Conservation (phyloP, 257 asterid genomes). For the Henckelia pumila region DNA sequence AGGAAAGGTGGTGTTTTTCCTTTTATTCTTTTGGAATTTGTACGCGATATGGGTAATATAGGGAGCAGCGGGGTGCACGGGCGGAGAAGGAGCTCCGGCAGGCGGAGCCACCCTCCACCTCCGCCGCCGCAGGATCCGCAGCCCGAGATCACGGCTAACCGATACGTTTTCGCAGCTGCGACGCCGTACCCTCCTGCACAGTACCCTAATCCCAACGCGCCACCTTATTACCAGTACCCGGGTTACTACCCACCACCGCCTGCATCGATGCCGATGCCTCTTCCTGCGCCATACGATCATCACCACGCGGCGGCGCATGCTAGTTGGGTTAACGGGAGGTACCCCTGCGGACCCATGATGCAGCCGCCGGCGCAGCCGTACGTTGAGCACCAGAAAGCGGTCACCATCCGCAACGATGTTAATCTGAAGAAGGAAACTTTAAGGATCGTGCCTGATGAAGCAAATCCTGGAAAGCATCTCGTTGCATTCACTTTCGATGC, state of each 20-base stretch:
- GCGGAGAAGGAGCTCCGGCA: conserved; percentile 58
- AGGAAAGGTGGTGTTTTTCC: not conserved
- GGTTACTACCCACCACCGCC: conserved; percentile 72
- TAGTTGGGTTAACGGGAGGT: conserved; percentile 69
- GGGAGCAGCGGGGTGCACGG: conserved; percentile 70
- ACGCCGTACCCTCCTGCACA: conserved; percentile 89
- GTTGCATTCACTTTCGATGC: conserved; percentile 94
- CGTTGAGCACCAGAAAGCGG: conserved; percentile 99
- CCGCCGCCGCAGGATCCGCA: conserved; percentile 71
- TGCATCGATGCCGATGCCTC: conserved; percentile 57
- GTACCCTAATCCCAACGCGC: conserved; percentile 65
- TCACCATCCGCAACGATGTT: conserved; percentile 88
- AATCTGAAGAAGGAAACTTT: conserved; percentile 92
- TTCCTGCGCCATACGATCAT: conserved; percentile 76
- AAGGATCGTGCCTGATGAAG: conserved; percentile 83
- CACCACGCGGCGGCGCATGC: conserved; percentile 64
- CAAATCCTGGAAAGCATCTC: conserved; percentile 68
- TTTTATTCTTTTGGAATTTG: not conserved
- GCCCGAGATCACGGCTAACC: conserved; percentile 71
- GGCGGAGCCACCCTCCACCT: conserved; percentile 77
- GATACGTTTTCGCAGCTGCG: conserved; percentile 96
- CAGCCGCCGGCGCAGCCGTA: conserved; percentile 56
- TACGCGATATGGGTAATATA: conserved; percentile 68
- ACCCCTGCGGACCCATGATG: conserved; percentile 73
- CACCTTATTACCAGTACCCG: conserved; percentile 83